Conservation (phyloP, 352 stramenopile species). For the Phytophthora chlamydospora region DNA sequence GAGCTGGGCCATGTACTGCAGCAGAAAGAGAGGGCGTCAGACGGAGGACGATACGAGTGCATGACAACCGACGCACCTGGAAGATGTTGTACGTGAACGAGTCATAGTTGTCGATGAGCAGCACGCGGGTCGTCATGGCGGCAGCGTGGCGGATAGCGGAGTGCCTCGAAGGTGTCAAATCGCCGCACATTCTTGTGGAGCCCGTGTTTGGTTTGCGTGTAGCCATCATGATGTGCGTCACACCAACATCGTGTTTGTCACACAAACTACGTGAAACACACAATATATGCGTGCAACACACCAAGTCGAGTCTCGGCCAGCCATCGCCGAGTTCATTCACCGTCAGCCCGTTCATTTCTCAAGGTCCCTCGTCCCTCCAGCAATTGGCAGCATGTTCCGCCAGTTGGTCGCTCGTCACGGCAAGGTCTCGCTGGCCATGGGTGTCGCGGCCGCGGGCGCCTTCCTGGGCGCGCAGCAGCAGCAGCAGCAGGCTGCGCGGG, state of each 20-base stretch:
- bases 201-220: too few species aligned
- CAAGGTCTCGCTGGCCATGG: constrained; percentile 55
- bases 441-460: constrained; percentile 50
- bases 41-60: neutral
- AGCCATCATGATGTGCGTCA: too few species aligned
- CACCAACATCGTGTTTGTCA: too few species aligned
- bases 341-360: constrained; percentile 21
- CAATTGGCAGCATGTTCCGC: constrained; percentile 79
- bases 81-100: constrained; percentile 93
- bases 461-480: constrained; percentile 44
- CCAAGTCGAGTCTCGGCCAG: constrained; percentile 12
- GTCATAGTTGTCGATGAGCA: constrained; percentile 92
- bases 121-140: constrained; percentile 66
- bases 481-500: constrained; percentile 40
- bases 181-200: too few species aligned
- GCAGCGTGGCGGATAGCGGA: neutral
- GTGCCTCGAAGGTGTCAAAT: neutral
- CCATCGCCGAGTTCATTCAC: constrained; percentile 4
- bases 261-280: too few species aligned
- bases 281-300: too few species aligned
- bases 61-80: constrained; percentile 49
- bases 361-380: constrained; percentile 11
- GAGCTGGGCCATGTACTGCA: constrained; percentile 86
- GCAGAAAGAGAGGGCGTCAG: constrained; percentile 3
- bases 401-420: constrained; percentile 65